Evolutionary conservation across 257 asterid genomes (phyloP).

Genomic region (Rhazya stricta): DNA sequence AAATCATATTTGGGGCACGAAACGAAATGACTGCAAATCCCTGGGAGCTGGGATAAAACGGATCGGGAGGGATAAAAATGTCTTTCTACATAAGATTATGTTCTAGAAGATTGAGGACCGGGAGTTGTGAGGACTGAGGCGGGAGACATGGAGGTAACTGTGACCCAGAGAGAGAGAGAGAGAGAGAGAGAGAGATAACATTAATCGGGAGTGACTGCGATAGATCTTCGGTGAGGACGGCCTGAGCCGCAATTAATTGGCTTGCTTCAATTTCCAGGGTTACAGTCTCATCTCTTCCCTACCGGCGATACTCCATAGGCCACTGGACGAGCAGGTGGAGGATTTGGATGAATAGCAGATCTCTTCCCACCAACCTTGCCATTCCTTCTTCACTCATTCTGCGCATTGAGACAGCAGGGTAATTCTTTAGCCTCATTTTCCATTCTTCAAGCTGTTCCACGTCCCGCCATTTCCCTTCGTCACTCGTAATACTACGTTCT

Average conservation of each 20-base stretch:
- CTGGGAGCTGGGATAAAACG: too few species aligned
- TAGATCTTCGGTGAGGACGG: background rate
- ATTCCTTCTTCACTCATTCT: background rate
- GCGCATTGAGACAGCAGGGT: background rate
- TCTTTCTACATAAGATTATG: too few species aligned
- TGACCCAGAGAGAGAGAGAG: background rate
- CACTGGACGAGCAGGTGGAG: background rate
- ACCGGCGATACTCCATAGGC: background rate
- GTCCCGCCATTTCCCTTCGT: background rate
- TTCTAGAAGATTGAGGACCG: too few species aligned
- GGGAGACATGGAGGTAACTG: too few species aligned
- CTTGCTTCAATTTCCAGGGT: background rate
- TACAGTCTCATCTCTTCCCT: background rate
- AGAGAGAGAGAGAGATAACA: background rate
- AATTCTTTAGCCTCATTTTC: background rate
- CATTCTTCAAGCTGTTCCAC: background rate
- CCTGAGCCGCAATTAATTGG: background rate
- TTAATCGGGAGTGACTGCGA: background rate
- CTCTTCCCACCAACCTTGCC: background rate
- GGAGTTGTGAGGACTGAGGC: too few species aligned
- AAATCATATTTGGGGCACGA: too few species aligned
- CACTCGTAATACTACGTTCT: background rate
- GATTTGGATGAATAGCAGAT: background rate
- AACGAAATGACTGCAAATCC: too few species aligned
- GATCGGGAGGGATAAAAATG: too few species aligned